phyloP scores from a whole-genome alignment of 768 basidiomycete genomes.

The Boletus reticulatus region DNA sequence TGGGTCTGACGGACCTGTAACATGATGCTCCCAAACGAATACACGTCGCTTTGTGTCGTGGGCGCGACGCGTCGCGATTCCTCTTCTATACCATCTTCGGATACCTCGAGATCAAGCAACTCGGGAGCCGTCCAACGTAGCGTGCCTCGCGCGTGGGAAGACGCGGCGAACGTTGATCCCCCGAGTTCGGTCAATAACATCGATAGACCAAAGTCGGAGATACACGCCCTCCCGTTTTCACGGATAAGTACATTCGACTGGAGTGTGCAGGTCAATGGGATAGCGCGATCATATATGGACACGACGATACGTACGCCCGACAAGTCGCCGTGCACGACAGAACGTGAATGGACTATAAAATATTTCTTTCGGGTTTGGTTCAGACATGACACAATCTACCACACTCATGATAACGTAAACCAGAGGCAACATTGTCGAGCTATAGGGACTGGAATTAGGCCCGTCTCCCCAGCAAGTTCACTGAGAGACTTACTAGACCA shows the following conservation, averaged over 20 bases:
- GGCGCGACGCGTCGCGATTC: neutral
- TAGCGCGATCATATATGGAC: too few species aligned
- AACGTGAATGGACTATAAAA: slow-evolving; percentile 15
- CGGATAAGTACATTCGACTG: too few species aligned
- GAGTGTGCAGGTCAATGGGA: neutral
- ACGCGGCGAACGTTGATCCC: slow-evolving; percentile 15
- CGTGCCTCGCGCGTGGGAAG: slow-evolving; percentile 14
- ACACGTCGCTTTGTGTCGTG: slow-evolving; percentile 3
- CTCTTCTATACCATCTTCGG: neutral
- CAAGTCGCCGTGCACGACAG: slow-evolving; percentile 18
- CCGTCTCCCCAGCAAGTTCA: too few species aligned
- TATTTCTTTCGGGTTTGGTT: neutral
- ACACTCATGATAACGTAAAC: too few species aligned
- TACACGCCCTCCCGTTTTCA: too few species aligned
- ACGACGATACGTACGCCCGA: slow-evolving; percentile 10
- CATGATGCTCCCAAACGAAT: neutral
- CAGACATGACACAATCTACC: too few species aligned
- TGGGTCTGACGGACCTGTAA: slow-evolving; percentile 9
- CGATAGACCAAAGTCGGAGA: too few species aligned
- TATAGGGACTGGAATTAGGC: neutral
- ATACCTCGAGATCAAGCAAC: slow-evolving; percentile 3
- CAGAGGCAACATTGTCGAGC: slow-evolving; percentile 4
- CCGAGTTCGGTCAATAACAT: neutral
- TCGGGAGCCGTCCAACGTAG: slow-evolving; percentile 5
- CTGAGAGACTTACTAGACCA: neutral